Conservation (phyloP, 805 yeast genomes). For the Zygoascus biomembranicola region DNA sequence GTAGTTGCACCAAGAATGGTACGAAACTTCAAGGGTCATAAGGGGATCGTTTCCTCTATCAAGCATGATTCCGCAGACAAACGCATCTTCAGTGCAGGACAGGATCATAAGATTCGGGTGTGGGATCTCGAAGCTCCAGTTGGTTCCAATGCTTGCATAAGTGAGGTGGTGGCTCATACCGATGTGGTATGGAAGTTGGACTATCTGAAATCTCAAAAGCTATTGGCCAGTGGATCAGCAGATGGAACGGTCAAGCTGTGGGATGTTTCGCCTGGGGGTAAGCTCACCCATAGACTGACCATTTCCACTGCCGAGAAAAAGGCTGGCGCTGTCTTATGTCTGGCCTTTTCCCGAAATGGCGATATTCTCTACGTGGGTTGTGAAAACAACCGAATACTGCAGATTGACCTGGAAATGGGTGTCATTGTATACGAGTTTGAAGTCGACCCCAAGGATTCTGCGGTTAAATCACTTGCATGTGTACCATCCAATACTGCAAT, state of each 20-base stretch:
- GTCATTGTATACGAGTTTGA: constrained; percentile 8
- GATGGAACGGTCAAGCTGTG: constrained; percentile 20
- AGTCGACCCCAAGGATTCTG: background rate
- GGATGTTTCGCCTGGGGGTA: constrained; percentile 9
- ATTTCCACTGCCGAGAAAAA: background rate
- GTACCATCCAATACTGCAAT: constrained; percentile 1
- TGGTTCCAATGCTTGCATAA: constrained; percentile 1
- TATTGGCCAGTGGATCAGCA: constrained; percentile 16
- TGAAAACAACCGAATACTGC: constrained; percentile 12
- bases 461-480: constrained; percentile 2
- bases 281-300: background rate
- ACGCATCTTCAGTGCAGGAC: constrained; percentile 15
- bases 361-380: constrained; percentile 15
- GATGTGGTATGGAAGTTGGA: constrained; percentile 13
- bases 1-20: background rate
- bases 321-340: background rate
- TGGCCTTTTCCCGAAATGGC: constrained; percentile 8
- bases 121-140: constrained; percentile 13
- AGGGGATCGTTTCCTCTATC: background rate
- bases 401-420: constrained; percentile 16
- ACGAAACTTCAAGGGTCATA: background rate
- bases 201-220: constrained; percentile 10
- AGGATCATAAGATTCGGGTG: constrained; percentile 16
- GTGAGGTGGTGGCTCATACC: constrained; percentile 11
- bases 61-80: background rate